Percentiles rank a stretch among this genome's conserved stretches.
These are phyloP conservation scores for Epipyxis sp. DNA, from an alignment of 108 stramenopile genomes.

Conservation along the genomic window DNA sequence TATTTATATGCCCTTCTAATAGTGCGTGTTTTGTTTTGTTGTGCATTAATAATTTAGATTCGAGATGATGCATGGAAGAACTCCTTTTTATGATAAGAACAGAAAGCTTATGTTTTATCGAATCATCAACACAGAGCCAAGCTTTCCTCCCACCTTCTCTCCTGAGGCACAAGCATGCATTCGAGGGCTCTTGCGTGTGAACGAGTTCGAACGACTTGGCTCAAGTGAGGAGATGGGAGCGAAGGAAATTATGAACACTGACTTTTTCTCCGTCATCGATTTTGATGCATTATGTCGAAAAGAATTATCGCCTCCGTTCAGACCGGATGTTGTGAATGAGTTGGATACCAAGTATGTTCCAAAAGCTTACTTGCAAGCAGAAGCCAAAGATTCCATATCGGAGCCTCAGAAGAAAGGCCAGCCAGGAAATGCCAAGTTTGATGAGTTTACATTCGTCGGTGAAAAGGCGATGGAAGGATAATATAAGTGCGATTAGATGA, in stretches of 20 bases:
- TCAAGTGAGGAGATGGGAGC: conserved; percentile 11
- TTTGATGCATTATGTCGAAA: background rate
- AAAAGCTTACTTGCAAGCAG: conserved; percentile 27
- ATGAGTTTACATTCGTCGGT: conserved; percentile 14
- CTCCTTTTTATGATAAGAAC: conserved; percentile 53
- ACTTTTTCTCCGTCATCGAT: conserved; percentile 12
- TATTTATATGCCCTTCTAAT: no score
- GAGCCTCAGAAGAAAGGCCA: background rate
- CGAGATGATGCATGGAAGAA: conserved; percentile 50
- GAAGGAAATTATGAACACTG: conserved; percentile 5
- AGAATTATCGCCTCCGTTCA: conserved; percentile 19
- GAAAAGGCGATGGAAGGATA: conserved; percentile 6
- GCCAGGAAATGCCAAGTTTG: background rate
- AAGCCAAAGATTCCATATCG: conserved; percentile 7
- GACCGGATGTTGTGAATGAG: conserved; percentile 20
- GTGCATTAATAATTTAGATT: no score
- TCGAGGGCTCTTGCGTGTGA: conserved; percentile 16
- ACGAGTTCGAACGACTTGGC: conserved; percentile 22
- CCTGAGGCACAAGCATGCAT: conserved; percentile 28
- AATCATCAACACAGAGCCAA: conserved; percentile 41
- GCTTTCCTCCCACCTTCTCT: conserved; percentile 41
- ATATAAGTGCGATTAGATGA: no score
- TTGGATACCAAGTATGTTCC: conserved; percentile 34
- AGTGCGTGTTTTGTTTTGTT: no score
- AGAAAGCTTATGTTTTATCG: conserved; percentile 51